Evolutionary conservation across 2,329 filamentous ascomycete genomes (phyloP).

Genomic region (Scorias spongiosa): DNA sequence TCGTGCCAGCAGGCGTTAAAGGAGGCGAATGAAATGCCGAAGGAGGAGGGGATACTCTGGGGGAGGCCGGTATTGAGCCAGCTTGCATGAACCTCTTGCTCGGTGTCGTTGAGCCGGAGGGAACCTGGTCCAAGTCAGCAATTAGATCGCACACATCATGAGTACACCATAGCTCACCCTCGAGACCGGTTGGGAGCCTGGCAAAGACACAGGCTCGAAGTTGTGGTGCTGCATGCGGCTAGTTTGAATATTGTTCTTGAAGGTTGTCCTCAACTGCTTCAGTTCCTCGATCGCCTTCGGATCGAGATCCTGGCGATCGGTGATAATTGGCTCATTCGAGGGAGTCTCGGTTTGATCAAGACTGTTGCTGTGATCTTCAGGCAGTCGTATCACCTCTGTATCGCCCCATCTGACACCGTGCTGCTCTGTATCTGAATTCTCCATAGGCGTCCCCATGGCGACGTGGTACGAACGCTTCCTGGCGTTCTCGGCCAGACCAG

Average conservation of each 20-base stretch:
- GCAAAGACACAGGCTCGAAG: conserved; percentile 82
- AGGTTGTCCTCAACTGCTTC: conserved; percentile 52
- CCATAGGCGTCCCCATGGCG: conserved; percentile 5
- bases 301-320: conserved; percentile 17
- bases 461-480: background rate
- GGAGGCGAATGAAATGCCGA: conserved; percentile 74
- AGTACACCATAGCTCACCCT: conserved; percentile 44
- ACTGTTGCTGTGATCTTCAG: conserved; percentile 17
- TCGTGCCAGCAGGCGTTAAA: conserved; percentile 70
- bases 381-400: conserved; percentile 42
- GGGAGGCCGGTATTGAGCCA: conserved; percentile 44
- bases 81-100: conserved; percentile 25
- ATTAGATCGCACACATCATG: conserved; percentile 3
- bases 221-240: conserved; percentile 71
- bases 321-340: conserved; percentile 4
- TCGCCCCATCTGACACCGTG: conserved; percentile 56
- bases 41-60: conserved; percentile 49
- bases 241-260: conserved; percentile 68
- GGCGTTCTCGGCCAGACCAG: background rate
- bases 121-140: conserved; percentile 19
- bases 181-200: conserved; percentile 68
- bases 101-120: conserved; percentile 31
- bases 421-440: conserved; percentile 8
- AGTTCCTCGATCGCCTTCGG: conserved; percentile 44
- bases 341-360: conserved; percentile 15